Conservation (phyloP, 192 early-diverging fungal genomes). For the Piromyces finnis region DNA sequence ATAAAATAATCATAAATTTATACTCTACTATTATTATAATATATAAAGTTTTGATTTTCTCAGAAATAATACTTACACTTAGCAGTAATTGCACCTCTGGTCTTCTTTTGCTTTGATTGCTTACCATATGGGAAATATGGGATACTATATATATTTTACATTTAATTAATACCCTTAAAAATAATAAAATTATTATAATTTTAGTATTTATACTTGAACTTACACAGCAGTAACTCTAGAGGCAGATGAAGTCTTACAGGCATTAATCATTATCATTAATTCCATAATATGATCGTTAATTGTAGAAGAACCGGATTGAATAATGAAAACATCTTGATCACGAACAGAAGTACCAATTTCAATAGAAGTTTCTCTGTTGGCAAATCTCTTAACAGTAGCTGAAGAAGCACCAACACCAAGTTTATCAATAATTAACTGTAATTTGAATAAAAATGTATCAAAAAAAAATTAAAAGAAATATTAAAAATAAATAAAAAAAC, state of each 20-base stretch:
- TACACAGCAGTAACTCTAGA: constrained; percentile 78
- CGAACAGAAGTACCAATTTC: constrained; percentile 86
- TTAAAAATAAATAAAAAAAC: too few relatives aligned
- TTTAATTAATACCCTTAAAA: too few relatives aligned
- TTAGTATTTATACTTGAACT: not conserved
- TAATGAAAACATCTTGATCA: constrained; percentile 88
- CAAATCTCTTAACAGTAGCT: constrained; percentile 61
- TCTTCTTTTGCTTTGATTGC: constrained; percentile 98
- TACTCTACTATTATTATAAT: too few relatives aligned
- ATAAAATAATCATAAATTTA: too few relatives aligned
- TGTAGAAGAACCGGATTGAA: constrained; percentile 78
- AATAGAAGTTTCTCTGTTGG: constrained; percentile 84
- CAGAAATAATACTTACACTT: constrained; percentile 46
- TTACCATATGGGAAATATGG: constrained; percentile 96
- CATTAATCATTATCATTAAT: constrained; percentile 91
- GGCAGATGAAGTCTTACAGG: constrained; percentile 79
- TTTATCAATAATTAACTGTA: constrained; percentile 45
- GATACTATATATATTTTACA: constrained; percentile 20
- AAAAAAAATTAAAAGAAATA: too few relatives aligned
- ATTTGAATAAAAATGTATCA: too few relatives aligned
- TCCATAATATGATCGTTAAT: constrained; percentile 91
- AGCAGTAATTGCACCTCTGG: constrained; percentile 83
- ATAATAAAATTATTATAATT: too few relatives aligned
- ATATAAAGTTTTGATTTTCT: too few relatives aligned
- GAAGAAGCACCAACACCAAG: constrained; percentile 62